A percentile compares a stretch with the other conserved stretches of the same genome.
Evolutionary conservation across 495 filamentous ascomycete species (phyloP).

Genomic region (Penicillium desertorum): DNA sequence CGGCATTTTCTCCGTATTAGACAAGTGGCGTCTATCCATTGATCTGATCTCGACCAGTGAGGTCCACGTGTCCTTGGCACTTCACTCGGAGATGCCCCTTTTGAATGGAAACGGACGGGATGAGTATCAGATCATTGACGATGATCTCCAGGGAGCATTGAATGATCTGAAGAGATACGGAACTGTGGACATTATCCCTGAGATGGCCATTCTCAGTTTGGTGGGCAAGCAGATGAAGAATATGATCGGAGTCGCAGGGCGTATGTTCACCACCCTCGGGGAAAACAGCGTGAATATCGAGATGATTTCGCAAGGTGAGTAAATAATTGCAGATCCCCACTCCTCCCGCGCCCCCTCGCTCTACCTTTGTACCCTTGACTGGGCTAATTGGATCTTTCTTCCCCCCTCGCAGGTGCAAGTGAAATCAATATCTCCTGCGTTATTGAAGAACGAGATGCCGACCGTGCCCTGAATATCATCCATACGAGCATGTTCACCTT

Average conservation of each 20-base stretch:
- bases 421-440: slow-evolving; percentile 99
- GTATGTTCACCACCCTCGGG: slow-evolving; percentile 86
- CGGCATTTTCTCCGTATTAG: slow-evolving; percentile 82
- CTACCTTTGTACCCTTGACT: slow-evolving; percentile 13
- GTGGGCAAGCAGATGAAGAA: slow-evolving; percentile 95
- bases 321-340: slow-evolving; percentile 13
- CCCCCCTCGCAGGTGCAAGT: slow-evolving; percentile 67
- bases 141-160: slow-evolving; percentile 64
- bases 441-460: slow-evolving; percentile 85
- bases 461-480: slow-evolving; percentile 88
- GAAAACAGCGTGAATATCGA: slow-evolving; percentile 90
- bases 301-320: slow-evolving; percentile 93
- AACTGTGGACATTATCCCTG: slow-evolving; percentile 75
- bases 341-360: slow-evolving; percentile 5
- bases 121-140: slow-evolving; percentile 62
- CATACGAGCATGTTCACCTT: slow-evolving; percentile 87
- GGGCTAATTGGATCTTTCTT: slow-evolving; percentile 22
- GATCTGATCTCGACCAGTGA: slow-evolving; percentile 93
- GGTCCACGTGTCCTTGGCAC: slow-evolving; percentile 92
- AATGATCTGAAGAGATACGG: slow-evolving; percentile 74
- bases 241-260: slow-evolving; percentile 85
- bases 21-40: slow-evolving; percentile 75
- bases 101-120: slow-evolving; percentile 57
- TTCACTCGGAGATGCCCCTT: slow-evolving; percentile 65
- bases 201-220: slow-evolving; percentile 89